Percentiles rank a stretch among this genome's conserved stretches.
These are phyloP conservation scores for Myxozyma neotropica DNA, from an alignment of 805 yeast species.

Conservation along the genomic window DNA sequence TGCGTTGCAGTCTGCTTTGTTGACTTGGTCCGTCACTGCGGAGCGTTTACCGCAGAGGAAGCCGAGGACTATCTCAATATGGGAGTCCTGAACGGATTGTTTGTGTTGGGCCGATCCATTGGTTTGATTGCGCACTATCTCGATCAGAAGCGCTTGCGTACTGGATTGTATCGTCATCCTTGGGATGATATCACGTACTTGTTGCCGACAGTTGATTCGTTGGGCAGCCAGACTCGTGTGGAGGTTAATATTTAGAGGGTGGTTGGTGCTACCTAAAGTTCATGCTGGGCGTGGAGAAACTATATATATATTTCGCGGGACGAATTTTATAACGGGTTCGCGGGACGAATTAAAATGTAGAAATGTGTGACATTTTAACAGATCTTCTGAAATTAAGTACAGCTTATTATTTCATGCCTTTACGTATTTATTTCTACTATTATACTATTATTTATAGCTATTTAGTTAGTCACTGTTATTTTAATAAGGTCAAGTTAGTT, in stretches of 20 bases:
- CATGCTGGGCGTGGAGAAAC: slow-evolving; percentile 4
- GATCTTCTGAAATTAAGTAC: background rate
- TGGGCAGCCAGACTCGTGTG: slow-evolving; percentile 25
- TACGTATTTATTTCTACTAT: too few species aligned
- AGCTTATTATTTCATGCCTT: background rate
- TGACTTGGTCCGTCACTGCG: slow-evolving; percentile 49
- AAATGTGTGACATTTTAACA: background rate
- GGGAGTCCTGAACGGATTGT: slow-evolving; percentile 52
- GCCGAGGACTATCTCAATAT: slow-evolving; percentile 49
- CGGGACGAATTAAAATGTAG: slow-evolving; percentile 1
- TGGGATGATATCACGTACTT: slow-evolving; percentile 52
- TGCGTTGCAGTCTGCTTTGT: slow-evolving; percentile 51
- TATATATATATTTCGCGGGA: slow-evolving; percentile 10
- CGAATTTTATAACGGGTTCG: slow-evolving; percentile 2
- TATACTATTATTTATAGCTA: too few species aligned
- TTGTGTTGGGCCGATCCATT: slow-evolving; percentile 51
- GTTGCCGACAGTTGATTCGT: slow-evolving; percentile 25
- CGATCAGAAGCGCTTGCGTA: slow-evolving; percentile 52
- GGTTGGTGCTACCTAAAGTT: background rate
- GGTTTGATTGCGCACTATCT: slow-evolving; percentile 52
- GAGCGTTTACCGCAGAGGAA: slow-evolving; percentile 51
- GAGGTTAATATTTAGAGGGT: slow-evolving; percentile 19
- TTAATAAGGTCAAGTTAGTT: too few species aligned
- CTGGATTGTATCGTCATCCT: slow-evolving; percentile 52
- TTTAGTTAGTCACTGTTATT: too few species aligned